Conservation (phyloP, 129 eudicot species). For the Rutidosis leptorrhynchoides region DNA sequence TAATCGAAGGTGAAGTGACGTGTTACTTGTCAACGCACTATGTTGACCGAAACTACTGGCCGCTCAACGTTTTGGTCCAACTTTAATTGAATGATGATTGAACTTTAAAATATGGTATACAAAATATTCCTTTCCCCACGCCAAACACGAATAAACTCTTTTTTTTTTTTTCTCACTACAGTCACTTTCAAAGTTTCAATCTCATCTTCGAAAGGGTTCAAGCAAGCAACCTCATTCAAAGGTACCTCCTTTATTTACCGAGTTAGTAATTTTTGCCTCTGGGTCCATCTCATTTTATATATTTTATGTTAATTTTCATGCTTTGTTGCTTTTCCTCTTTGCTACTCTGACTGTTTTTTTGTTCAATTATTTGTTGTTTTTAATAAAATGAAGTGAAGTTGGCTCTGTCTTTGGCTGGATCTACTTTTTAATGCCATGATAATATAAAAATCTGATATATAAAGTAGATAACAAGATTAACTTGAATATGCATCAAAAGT, state of each 20-base stretch:
- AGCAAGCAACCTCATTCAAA: not conserved
- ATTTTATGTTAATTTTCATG: constrained; percentile 5
- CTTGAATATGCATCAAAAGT: not conserved
- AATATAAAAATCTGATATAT: constrained; percentile 28
- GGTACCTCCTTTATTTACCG: constrained; percentile 6
- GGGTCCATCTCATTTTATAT: not conserved
- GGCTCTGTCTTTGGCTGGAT: constrained; percentile 15
- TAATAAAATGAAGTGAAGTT: constrained; percentile 26
- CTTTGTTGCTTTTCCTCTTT: constrained; percentile 1
- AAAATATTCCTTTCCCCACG: constrained; percentile 9
- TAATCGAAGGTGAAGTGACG: not conserved
- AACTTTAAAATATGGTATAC: no score
- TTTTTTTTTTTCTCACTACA: constrained; percentile 16
- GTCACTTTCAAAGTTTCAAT: constrained; percentile 30
- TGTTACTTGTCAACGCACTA: constrained; percentile 6
- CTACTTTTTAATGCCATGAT: constrained; percentile 6
- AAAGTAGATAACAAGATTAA: not conserved
- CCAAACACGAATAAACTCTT: constrained; percentile 36
- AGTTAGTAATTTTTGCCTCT: constrained; percentile 17
- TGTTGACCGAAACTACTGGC: constrained; percentile 24
- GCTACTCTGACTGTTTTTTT: constrained; percentile 17
- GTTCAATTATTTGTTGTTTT: constrained; percentile 13
- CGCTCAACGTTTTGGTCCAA: constrained; percentile 21
- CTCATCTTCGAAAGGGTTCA: not conserved
- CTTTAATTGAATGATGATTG: not conserved